These are phyloP conservation scores for Nematodospora valgi DNA, from an alignment of 805 yeast genomes.

Conservation along the genomic window DNA sequence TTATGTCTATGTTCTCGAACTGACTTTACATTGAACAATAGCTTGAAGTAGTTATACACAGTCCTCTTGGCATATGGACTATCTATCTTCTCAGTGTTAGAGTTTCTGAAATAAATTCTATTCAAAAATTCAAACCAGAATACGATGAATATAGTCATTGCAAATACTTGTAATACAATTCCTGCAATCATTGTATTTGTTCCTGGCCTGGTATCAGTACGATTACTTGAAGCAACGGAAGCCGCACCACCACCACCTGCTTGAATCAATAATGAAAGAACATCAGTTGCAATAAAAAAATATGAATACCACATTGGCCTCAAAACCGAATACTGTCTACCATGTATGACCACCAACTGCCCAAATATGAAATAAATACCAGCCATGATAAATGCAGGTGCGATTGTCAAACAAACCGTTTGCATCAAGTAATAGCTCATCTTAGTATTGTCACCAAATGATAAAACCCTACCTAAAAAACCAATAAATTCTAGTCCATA, in stretches of 20 bases:
- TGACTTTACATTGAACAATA: constrained; percentile 25
- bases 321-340: constrained; percentile 33
- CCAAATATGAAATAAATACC: constrained; percentile 41
- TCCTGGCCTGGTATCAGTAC: constrained; percentile 27
- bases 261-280: constrained; percentile 35
- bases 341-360: constrained; percentile 36
- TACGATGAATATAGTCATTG: constrained; percentile 33
- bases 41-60: constrained; percentile 22
- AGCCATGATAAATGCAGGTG: constrained; percentile 44
- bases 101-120: constrained; percentile 28
- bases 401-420: constrained; percentile 32
- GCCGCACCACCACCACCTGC: constrained; percentile 40
- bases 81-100: constrained; percentile 10
- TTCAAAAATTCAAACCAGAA: constrained; percentile 36
- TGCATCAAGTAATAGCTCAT: constrained; percentile 27
- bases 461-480: constrained; percentile 34
- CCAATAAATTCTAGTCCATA: constrained; percentile 35
- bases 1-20: constrained; percentile 18
- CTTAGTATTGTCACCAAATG: constrained; percentile 21
- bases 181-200: constrained; percentile 38
- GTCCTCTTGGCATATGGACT: constrained; percentile 18
- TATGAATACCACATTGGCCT: constrained; percentile 44
- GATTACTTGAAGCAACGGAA: constrained; percentile 22
- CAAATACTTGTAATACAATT: constrained; percentile 33
- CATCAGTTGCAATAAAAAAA: constrained; percentile 36